phyloP scores from a whole-genome alignment of 1,139 yeast species.

The Yamadazyma pseudoaaseri region DNA sequence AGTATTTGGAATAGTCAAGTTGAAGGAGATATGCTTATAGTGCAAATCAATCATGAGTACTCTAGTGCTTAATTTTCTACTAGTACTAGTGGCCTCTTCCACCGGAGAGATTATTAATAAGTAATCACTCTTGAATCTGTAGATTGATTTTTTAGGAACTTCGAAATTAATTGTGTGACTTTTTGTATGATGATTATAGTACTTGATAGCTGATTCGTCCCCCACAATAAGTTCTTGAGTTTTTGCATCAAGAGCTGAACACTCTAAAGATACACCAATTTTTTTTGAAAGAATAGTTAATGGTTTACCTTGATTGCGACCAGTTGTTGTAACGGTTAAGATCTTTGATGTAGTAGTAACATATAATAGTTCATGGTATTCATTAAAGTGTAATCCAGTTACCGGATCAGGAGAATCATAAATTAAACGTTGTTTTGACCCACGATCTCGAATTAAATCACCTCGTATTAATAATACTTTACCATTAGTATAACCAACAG shows the following conservation, averaged over 20 bases:
- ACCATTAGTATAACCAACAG: slow-evolving; percentile 88
- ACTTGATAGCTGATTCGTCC: slow-evolving; percentile 48
- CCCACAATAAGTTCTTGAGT: slow-evolving; percentile 52
- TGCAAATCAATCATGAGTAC: slow-evolving; percentile 65
- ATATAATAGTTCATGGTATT: slow-evolving; percentile 42
- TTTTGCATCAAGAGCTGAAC: slow-evolving; percentile 46
- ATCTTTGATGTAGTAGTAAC: slow-evolving; percentile 71
- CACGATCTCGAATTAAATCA: slow-evolving; percentile 83
- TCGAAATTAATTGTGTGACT: slow-evolving; percentile 60
- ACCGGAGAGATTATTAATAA: slow-evolving; percentile 56
- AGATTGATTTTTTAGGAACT: slow-evolving; percentile 55
- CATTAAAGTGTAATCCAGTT: slow-evolving; percentile 67
- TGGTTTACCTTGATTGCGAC: slow-evolving; percentile 72
- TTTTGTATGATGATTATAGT: slow-evolving; percentile 55
- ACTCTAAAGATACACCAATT: slow-evolving; percentile 71
- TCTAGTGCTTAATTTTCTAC: slow-evolving; percentile 33
- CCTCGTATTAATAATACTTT: slow-evolving; percentile 81
- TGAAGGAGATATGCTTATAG: slow-evolving; percentile 71
- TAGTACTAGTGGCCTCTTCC: slow-evolving; percentile 21
- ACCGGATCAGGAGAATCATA: slow-evolving; percentile 76
- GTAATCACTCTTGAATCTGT: slow-evolving; percentile 45
- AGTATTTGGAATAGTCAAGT: slow-evolving; percentile 63
- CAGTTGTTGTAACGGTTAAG: slow-evolving; percentile 73
- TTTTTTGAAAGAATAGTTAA: slow-evolving; percentile 58
- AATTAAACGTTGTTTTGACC: slow-evolving; percentile 80